Conservation (phyloP, 352 stramenopile species). For the Phytophthora cactorum region DNA sequence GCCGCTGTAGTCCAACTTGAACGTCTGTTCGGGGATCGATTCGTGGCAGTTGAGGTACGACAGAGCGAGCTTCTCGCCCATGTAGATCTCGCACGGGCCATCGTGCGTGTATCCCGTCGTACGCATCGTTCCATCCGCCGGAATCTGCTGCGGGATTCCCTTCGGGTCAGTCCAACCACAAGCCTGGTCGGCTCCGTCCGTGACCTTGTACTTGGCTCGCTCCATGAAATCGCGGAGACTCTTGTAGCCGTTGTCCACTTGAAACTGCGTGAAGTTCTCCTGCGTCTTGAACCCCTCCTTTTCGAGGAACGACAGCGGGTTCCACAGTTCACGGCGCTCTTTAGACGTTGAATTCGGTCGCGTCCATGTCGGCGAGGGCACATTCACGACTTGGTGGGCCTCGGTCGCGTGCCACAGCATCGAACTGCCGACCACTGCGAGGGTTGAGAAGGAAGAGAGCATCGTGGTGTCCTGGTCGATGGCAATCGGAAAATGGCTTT, state of each 20-base stretch:
- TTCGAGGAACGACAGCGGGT: constrained; percentile 55
- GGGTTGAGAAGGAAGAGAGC: constrained; percentile 17
- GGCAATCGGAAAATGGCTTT: constrained; percentile 13
- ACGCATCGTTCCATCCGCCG: constrained; percentile 34
- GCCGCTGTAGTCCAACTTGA: constrained; percentile 40
- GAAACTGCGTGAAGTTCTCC: constrained; percentile 49
- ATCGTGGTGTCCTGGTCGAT: constrained; percentile 1
- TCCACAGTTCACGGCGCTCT: constrained; percentile 40
- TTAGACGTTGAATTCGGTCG: constrained; percentile 32
- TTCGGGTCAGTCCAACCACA: constrained; percentile 39
- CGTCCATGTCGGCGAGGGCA: constrained; percentile 45
- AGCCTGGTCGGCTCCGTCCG: constrained; percentile 36
- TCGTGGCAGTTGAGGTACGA: constrained; percentile 44
- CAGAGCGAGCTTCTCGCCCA: constrained; percentile 42
- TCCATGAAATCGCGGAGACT: constrained; percentile 58
- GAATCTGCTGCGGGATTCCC: constrained; percentile 44
- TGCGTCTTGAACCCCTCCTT: constrained; percentile 48
- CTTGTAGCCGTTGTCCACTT: constrained; percentile 46
- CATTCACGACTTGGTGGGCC: constrained; percentile 46
- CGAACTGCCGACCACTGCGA: constrained; percentile 23
- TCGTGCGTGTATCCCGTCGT: constrained; percentile 57
- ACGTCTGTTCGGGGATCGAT: constrained; percentile 37
- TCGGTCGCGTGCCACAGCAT: constrained; percentile 24
- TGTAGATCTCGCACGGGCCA: constrained; percentile 50
- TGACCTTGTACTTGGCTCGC: constrained; percentile 38